Conservation (phyloP, 768 basidiomycete genomes). For the Termitomyces sp. region DNA sequence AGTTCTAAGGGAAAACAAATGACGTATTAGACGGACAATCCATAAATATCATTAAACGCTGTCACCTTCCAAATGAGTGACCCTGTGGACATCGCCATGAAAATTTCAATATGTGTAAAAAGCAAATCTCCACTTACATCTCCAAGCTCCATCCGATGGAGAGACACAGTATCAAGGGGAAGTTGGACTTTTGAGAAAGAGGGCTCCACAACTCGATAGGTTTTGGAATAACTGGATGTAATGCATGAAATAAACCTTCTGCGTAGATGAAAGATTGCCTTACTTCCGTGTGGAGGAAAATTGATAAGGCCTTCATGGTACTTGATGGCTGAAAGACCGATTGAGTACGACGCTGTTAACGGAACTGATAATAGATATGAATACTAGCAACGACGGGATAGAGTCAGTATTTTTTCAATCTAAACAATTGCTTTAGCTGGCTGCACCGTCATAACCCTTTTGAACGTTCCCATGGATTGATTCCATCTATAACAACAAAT, state of each 20-base stretch:
- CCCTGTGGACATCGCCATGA: too few relatives aligned
- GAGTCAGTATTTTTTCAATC: background rate
- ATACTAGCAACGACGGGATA: constrained; percentile 41
- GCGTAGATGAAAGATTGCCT: constrained; percentile 14
- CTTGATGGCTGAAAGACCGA: constrained; percentile 69
- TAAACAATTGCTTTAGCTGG: background rate
- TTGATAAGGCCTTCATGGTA: constrained; percentile 60
- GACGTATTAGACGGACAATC: background rate
- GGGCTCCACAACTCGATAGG: constrained; percentile 57
- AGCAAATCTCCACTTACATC: constrained; percentile 43
- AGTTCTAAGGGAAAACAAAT: background rate
- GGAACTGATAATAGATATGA: constrained; percentile 65
- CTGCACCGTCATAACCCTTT: constrained; percentile 46
- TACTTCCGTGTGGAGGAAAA: constrained; percentile 44
- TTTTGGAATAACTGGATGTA: constrained; percentile 51
- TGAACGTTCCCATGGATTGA: constrained; percentile 67
- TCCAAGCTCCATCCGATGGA: constrained; percentile 71
- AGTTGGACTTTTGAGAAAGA: constrained; percentile 40
- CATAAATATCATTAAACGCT: background rate
- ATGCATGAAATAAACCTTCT: background rate
- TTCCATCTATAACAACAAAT: constrained; percentile 51
- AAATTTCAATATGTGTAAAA: background rate
- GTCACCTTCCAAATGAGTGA: constrained; percentile 76
- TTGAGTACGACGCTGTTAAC: constrained; percentile 46
- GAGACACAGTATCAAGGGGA: constrained; percentile 63